phyloP scores from a whole-genome alignment of 139 green algal species.

The Coccomyxa sp. region DNA sequence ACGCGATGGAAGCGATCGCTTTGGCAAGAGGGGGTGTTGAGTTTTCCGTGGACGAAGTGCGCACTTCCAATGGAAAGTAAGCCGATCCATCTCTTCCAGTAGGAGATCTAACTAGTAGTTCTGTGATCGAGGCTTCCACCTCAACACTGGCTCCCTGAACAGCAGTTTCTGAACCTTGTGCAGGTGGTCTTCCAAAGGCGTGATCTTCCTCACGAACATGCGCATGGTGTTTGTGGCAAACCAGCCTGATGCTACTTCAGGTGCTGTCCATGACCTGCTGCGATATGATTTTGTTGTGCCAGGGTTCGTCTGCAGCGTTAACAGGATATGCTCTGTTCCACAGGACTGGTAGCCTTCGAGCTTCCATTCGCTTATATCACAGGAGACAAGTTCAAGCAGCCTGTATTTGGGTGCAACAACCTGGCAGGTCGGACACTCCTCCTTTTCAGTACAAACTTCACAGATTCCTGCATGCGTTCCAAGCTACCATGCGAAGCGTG shows the following conservation, averaged over 20 bases:
- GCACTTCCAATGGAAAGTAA: conserved; percentile 57
- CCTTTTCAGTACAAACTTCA: neutral
- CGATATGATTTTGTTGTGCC: no score
- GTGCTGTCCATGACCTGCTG: neutral
- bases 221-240: conserved; percentile 73
- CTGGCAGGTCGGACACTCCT: conserved; percentile 50
- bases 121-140: no score
- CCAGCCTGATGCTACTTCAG: neutral
- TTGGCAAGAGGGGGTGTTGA: conserved; percentile 49
- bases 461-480: neutral
- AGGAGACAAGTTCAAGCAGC: conserved; percentile 84
- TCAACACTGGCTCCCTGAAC: neutral
- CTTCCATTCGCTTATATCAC: conserved; percentile 80
- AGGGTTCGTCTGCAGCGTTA: no score
- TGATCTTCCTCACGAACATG: conserved; percentile 55
- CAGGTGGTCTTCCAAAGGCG: conserved; percentile 27
- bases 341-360: conserved; percentile 74
- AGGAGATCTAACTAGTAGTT: neutral
- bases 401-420: conserved; percentile 95
- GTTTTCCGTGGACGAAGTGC: conserved; percentile 53
- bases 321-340: neutral
- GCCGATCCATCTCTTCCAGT: neutral
- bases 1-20: conserved; percentile 55
- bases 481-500: neutral
- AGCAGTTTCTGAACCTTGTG: neutral